Conservation (phyloP, 2,329 filamentous ascomycete species). For the Penicillium sp. region DNA sequence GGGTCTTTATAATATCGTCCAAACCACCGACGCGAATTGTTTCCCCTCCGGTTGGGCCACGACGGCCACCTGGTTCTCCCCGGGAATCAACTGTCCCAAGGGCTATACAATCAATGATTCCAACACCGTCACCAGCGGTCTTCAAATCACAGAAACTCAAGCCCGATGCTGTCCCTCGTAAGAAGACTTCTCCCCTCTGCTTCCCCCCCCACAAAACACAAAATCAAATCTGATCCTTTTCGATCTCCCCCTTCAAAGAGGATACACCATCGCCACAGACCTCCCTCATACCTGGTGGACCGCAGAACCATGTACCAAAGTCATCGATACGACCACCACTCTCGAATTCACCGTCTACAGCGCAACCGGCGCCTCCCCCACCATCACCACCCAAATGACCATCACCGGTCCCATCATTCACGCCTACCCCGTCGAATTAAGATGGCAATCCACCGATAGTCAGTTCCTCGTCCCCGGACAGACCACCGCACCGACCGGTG, state of each 20-base stretch:
- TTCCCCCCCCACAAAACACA: neutral
- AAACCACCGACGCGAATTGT: slow-evolving; percentile 4
- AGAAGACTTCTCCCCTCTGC: neutral
- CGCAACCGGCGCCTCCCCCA: slow-evolving; percentile 4
- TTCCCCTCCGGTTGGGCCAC: slow-evolving; percentile 5
- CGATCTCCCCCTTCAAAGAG: neutral
- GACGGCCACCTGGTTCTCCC: slow-evolving; percentile 3
- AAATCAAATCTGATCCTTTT: neutral
- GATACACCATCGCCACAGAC: neutral
- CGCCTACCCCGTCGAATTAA: slow-evolving; percentile 3
- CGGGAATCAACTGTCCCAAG: slow-evolving; percentile 2
- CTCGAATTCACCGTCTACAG: slow-evolving; percentile 1
- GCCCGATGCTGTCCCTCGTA: slow-evolving; percentile 8
- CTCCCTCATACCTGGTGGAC: slow-evolving; percentile 1
- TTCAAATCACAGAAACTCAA: slow-evolving; percentile 3
- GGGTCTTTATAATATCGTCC: slow-evolving; percentile 6
- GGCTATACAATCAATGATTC: slow-evolving; percentile 1
- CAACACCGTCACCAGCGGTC: neutral
- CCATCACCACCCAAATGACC: neutral
- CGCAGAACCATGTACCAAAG: slow-evolving; percentile 3
- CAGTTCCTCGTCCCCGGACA: neutral
- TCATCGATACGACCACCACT: neutral
- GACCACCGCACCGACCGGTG: neutral
- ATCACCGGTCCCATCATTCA: slow-evolving; percentile 1
- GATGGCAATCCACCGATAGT: slow-evolving; percentile 4